Evolutionary conservation across 1,284 basidiomycete species (phyloP).

Genomic region (Leccinum fallax): DNA sequence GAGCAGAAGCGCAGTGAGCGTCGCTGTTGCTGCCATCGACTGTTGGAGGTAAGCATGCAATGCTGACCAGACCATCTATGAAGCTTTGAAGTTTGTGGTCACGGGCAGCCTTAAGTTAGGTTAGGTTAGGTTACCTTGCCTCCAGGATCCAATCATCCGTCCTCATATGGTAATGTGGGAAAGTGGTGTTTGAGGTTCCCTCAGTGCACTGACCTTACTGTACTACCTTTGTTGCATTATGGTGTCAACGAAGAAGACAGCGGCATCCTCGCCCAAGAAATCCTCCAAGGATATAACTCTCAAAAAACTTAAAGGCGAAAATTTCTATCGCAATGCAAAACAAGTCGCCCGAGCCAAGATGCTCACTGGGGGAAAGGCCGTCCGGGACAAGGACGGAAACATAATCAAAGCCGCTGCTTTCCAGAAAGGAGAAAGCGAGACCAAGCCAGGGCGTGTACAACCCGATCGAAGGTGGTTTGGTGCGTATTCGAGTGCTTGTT

Average conservation of each 20-base stretch:
- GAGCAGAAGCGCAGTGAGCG: no score
- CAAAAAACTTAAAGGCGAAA: constrained; percentile 85
- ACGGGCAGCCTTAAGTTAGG: no score
- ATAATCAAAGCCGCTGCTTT: constrained; percentile 91
- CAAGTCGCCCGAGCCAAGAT: constrained; percentile 82
- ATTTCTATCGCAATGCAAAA: constrained; percentile 94
- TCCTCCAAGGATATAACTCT: constrained; percentile 53
- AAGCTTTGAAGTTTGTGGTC: no score
- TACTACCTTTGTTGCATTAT: constrained; percentile 39
- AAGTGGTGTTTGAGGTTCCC: background rate
- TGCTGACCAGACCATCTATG: no score
- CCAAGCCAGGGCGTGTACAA: constrained; percentile 85
- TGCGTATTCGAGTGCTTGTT: constrained; percentile 43
- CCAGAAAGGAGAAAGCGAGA: constrained; percentile 89
- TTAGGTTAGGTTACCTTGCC: no score
- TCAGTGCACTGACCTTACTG: background rate
- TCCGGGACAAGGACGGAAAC: constrained; percentile 88
- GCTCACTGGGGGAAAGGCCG: constrained; percentile 87
- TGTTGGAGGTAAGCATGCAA: no score
- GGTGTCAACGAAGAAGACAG: constrained; percentile 55
- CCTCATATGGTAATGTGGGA: background rate
- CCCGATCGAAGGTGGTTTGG: constrained; percentile 96
- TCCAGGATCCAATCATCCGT: no score
- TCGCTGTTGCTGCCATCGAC: no score
- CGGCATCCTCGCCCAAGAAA: constrained; percentile 46